Evolutionary conservation across 2,329 filamentous ascomycete genomes (phyloP).

Genomic region (Emmonsia crescens): DNA sequence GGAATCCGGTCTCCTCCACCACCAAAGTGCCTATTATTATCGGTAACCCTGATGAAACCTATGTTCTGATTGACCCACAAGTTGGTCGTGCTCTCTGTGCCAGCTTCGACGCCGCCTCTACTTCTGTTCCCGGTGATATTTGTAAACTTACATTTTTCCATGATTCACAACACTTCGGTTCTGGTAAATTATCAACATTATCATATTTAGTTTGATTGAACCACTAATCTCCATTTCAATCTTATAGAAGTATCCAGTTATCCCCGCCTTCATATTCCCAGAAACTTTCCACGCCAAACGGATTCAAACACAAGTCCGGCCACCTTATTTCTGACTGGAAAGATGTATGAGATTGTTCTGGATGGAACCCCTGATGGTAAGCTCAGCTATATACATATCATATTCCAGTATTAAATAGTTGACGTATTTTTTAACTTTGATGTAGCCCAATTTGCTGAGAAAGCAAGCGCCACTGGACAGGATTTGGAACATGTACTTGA

Average conservation of each 20-base stretch:
- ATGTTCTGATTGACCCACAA: slow-evolving; percentile 15
- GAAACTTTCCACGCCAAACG: slow-evolving; percentile 14
- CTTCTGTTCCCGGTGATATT: neutral
- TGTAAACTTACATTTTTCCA: slow-evolving; percentile 3
- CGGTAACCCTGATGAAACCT: slow-evolving; percentile 16
- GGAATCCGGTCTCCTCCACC: slow-evolving; percentile 13
- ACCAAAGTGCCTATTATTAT: slow-evolving; percentile 16
- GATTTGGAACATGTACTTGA: slow-evolving; percentile 5
- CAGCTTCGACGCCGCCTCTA: neutral
- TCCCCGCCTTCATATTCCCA: slow-evolving; percentile 16
- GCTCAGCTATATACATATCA: neutral
- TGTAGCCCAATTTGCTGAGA: slow-evolving; percentile 18
- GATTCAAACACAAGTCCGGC: slow-evolving; percentile 18
- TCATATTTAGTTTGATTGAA: neutral
- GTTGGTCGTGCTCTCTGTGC: slow-evolving; percentile 17
- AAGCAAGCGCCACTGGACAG: slow-evolving; percentile 12
- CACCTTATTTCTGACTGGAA: slow-evolving; percentile 16
- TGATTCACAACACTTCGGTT: slow-evolving; percentile 1
- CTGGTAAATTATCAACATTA: neutral
- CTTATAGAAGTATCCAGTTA: slow-evolving; percentile 16
- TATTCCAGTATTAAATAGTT: slow-evolving; percentile 3
- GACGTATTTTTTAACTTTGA: neutral
- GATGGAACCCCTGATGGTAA: slow-evolving; percentile 20
- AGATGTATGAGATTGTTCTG: slow-evolving; percentile 19
- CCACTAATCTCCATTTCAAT: neutral